Conservation (phyloP, 139 green algal genomes). For the Raphidocelis subcapitata region DNA sequence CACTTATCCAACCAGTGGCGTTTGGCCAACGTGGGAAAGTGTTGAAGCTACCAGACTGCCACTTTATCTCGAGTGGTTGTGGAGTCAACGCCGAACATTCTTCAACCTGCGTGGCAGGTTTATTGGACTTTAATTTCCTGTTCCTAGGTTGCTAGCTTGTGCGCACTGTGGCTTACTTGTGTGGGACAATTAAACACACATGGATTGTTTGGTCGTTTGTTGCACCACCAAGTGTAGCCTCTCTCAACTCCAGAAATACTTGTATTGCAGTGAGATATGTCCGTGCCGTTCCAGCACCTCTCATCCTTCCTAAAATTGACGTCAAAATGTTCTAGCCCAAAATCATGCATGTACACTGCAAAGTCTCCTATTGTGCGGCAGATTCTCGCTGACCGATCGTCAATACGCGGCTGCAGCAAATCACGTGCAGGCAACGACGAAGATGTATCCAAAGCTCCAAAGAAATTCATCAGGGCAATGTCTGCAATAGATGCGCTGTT, state of each 20-base stretch:
- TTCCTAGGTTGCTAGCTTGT: too few species aligned
- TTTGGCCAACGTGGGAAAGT: constrained; percentile 14
- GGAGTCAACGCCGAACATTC: too few species aligned
- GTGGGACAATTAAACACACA: constrained; percentile 17
- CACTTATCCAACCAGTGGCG: constrained; percentile 5
- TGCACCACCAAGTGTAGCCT: constrained; percentile 24
- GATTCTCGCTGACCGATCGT: background rate
- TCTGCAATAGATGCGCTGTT: background rate
- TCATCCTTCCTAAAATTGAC: constrained; percentile 5
- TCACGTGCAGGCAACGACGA: background rate
- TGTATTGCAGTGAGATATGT: background rate
- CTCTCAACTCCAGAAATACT: background rate
- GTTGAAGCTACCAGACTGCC: background rate
- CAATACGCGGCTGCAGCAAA: background rate
- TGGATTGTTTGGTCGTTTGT: constrained; percentile 17
- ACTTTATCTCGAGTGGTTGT: too few species aligned
- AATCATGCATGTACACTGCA: constrained; percentile 24
- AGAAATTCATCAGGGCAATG: constrained; percentile 20
- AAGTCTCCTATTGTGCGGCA: constrained; percentile 13
- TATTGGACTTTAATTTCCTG: too few species aligned
- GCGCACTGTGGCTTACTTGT: constrained; percentile 14
- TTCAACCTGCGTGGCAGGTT: too few species aligned
- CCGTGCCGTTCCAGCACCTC: constrained; percentile 13
- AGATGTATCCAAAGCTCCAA: constrained; percentile 8
- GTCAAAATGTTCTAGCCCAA: constrained; percentile 16